A percentile compares a stretch with the other conserved stretches of the same genome.
phyloP scores from a whole-genome alignment of 139 green algal genomes.

The Nannochloris sp. region DNA sequence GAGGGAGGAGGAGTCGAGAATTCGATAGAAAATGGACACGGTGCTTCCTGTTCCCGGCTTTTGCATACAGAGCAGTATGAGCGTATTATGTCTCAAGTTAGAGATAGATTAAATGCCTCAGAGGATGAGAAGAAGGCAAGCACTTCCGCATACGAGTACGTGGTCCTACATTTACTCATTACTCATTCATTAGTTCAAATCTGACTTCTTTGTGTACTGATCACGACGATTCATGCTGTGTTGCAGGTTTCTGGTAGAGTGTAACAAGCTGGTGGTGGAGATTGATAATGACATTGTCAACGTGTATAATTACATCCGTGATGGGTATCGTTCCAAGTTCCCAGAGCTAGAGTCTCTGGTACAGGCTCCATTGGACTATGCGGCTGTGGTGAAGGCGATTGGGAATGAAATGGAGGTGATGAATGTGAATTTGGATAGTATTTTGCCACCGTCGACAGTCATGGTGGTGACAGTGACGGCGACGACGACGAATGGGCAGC shows the following conservation, averaged over 20 bases:
- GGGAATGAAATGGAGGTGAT: constrained; percentile 74
- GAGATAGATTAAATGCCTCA: too few species aligned
- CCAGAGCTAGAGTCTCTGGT: constrained; percentile 93
- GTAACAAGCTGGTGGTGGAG: constrained; percentile 91
- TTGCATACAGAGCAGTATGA: constrained; percentile 22
- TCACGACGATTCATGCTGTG: background rate
- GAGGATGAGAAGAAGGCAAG: background rate
- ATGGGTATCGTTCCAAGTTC: constrained; percentile 59
- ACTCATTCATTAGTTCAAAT: too few species aligned
- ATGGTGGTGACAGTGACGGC: constrained; percentile 96
- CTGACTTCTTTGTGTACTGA: background rate
- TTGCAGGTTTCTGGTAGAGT: constrained; percentile 83
- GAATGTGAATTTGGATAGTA: constrained; percentile 57
- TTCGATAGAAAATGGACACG: too few species aligned
- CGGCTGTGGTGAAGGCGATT: constrained; percentile 67
- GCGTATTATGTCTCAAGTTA: constrained; percentile 37
- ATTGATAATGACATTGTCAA: constrained; percentile 89
- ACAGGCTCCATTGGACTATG: constrained; percentile 81
- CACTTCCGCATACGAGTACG: constrained; percentile 22
- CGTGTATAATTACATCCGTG: constrained; percentile 76
- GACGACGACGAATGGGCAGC: constrained; percentile 82
- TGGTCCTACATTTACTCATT: background rate
- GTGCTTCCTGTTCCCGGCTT: too few species aligned
- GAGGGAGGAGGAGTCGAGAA: too few species aligned
- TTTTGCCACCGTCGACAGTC: constrained; percentile 77